A percentile compares a stretch with the other conserved stretches of the same genome.
These are phyloP conservation scores for Fusarium equiseti DNA, from an alignment of 2,329 filamentous ascomycete genomes.

Conservation along the genomic window DNA sequence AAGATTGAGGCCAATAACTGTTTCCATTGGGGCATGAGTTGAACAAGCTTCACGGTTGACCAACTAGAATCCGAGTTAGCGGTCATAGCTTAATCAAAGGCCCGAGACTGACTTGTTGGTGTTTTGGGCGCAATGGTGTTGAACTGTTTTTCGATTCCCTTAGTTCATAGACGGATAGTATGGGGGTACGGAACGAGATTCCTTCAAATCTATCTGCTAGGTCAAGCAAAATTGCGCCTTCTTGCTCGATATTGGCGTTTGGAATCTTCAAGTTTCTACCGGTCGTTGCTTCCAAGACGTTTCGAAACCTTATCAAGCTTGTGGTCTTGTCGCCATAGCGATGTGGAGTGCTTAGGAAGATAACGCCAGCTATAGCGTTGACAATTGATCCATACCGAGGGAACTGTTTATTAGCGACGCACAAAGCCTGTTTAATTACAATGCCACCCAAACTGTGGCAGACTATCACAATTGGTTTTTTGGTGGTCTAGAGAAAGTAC, in stretches of 20 bases:
- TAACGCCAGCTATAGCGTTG: conserved; percentile 1
- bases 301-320: conserved; percentile 1
- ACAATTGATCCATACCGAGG: conserved; percentile 1
- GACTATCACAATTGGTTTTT: not conserved
- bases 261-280: not conserved
- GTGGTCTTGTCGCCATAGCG: conserved; percentile 1
- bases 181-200: conserved; percentile 1
- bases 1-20: not conserved
- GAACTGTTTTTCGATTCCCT: conserved; percentile 1
- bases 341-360: conserved; percentile 1
- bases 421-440: not conserved
- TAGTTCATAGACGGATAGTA: conserved; percentile 1
- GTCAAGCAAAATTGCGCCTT: conserved; percentile 1
- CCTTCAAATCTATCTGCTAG: conserved; percentile 2
- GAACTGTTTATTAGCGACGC: conserved; percentile 1
- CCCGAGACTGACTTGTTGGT: not conserved
- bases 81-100: not conserved
- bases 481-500: not conserved
- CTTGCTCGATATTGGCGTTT: conserved; percentile 2
- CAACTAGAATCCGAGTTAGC: conserved; percentile 1
- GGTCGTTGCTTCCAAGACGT: conserved; percentile 1
- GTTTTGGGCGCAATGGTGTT: not conserved
- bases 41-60: conserved; percentile 1
- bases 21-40: conserved; percentile 1
- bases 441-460: not conserved